Evolutionary conservation across 2,329 filamentous ascomycete genomes (phyloP), one percentile per base, ranked within the genome.

Genomic region (Penicillium vulpinum): DNA sequence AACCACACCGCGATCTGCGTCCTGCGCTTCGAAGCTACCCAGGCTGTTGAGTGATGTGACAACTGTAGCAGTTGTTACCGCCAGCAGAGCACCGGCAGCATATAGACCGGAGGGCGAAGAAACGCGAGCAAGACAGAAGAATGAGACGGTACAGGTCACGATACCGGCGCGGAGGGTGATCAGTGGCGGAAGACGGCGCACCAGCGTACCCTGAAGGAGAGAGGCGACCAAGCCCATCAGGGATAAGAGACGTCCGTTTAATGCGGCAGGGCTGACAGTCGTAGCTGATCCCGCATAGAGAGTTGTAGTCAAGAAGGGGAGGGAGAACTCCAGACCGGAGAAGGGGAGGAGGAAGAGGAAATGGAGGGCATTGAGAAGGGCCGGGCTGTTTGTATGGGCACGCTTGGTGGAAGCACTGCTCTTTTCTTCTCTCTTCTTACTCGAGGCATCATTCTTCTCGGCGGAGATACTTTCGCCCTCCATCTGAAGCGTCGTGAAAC

Each of bases 281-380:
- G 63, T 65, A 4, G 52, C 54, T 11, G 82, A 85, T 71, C 94
- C 95, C 9, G 84, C 84, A 74, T 97, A 97, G 43, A 99, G 84
- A 51, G 96, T 93, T 68, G 94, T 96, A 0, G 93, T 97, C 86
- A 99, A 92, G 74, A 99, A 99, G 0, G 94, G 92, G 3, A 99
- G 83, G 0, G 92, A 96, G 75, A 96, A 97, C 73, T 99, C 94
- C 89, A 99, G 93, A 59, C 94, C 94, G 2, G 91, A 96, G 77
- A 99, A 99, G 77, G 96, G 96, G 13, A 99, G 86, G 58, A 99
- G 86, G 75, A 99, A 99, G 45, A 88, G 78, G 69, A 97, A 89
- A 75, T 99, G 94, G 0, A 91, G 87, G 1, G 88, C 77, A 72
- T 97, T 97, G 45, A 99, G 85, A 13, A 96, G 73, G 29, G 85